These are phyloP conservation scores for Camelina neglecta DNA, from an alignment of 345 rosid species.

Conservation along the genomic window DNA sequence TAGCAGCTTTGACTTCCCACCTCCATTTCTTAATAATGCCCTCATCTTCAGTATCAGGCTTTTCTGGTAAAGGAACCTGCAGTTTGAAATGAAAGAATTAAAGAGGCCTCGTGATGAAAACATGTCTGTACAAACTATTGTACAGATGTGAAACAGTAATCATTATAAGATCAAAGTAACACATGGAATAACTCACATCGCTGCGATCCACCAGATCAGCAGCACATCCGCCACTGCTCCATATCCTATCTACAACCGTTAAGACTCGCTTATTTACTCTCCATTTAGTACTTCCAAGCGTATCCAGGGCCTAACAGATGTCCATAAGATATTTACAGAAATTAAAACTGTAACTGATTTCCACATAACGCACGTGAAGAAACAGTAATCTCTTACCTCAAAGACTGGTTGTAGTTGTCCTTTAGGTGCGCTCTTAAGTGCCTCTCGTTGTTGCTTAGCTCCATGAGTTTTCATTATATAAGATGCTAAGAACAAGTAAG, in stretches of 20 bases:
- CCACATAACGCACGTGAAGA: conserved; percentile 15
- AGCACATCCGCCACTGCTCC: conserved; percentile 75
- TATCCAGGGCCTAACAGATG: conserved; percentile 73
- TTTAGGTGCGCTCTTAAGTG: conserved; percentile 64
- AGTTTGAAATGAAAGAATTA: conserved; percentile 29
- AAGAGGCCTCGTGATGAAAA: conserved; percentile 9
- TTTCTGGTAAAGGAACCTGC: conserved; percentile 78
- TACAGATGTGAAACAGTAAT: conserved; percentile 20
- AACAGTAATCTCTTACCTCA: conserved; percentile 60
- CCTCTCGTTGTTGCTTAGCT: conserved; percentile 79
- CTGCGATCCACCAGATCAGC: conserved; percentile 73
- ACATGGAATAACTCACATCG: conserved; percentile 61
- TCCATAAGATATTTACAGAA: conserved; percentile 20
- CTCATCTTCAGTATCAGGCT: conserved; percentile 82
- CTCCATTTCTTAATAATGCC: conserved; percentile 66
- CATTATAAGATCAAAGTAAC: conserved; percentile 24
- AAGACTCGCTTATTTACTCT: conserved; percentile 76
- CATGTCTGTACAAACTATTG: conserved; percentile 4
- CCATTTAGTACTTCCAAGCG: conserved; percentile 84
- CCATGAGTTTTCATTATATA: conserved; percentile 94
- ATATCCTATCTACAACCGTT: conserved; percentile 68
- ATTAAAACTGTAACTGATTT: conserved; percentile 27
- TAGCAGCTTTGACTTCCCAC: conserved; percentile 62
- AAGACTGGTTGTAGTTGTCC: conserved; percentile 74
- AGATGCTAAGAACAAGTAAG: conserved; percentile 79